Evolutionary conservation across 169 alveolate species (phyloP), one percentile per base, ranked within the genome.

Genomic region (Eimeria mitis): DNA sequence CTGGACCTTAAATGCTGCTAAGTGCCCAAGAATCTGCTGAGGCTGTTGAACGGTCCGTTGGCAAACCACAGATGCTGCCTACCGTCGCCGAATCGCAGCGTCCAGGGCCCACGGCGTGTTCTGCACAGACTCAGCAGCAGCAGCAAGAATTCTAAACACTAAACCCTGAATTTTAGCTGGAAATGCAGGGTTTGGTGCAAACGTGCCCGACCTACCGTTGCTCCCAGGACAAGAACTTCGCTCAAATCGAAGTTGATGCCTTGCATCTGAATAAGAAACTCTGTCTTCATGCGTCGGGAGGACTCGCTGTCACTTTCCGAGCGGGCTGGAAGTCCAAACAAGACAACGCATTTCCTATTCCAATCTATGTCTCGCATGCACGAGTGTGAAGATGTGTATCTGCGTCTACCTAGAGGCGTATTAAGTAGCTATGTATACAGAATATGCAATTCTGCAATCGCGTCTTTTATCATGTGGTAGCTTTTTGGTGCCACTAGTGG

Each of bases 51-150:
- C 25, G 34, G 16, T 40, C 40, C 81, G 52, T 47, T 11, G n/a
- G 75, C 0, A 83, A 52, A 9, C 54, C 52, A 42, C 65, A 47
- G 56, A 28, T 54, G 52, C 42, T 8, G 31, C 90, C 61, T 70
- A 95, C 98, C 99, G 98, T 95, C 99, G 97, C 94, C 99, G 98
- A 90, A 99, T 98, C 52, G 99, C 99, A 71, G 99, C 98, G 89
- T 99, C 99, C 89, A 99, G 97, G 63, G 98, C 99, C 99, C 99
- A 99, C 28, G 99, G 99, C 25, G 98, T 95, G 94, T 98, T 98
- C 97, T 96, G 96, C n/a, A 65, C 49, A 52, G 63, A 65, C 42
- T 44, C 54, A 34, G n/a, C 88, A 44, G 52, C 42, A 9, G 44
- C 23, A 1, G 47, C 68, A n/a, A 49, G 14, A 78, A 25, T 14